Conservation (phyloP, 257 asterid species). For the Sherardia arvensis region DNA sequence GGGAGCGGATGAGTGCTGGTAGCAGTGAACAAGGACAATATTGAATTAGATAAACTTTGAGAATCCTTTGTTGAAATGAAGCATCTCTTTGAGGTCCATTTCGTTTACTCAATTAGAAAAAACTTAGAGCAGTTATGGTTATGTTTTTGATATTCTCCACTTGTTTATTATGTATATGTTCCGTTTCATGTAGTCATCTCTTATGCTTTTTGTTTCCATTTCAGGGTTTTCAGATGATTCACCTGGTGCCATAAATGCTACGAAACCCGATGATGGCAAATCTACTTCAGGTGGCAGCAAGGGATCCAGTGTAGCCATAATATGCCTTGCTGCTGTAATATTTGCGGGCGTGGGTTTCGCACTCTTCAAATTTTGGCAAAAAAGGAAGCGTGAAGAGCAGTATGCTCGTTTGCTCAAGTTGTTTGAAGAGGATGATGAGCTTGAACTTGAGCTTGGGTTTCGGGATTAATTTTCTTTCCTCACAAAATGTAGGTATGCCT, state of each 20-base stretch:
- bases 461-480: conserved; percentile 42
- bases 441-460: conserved; percentile 90
- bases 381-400: conserved; percentile 83
- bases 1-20: not conserved
- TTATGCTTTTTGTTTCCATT: conserved; percentile 7
- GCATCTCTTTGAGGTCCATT: not conserved
- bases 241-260: conserved; percentile 32
- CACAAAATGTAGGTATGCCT: conserved; percentile 34
- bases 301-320: conserved; percentile 35
- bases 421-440: conserved; percentile 92
- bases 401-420: conserved; percentile 77
- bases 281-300: conserved; percentile 30
- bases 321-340: conserved; percentile 33
- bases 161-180: not conserved
- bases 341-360: conserved; percentile 41
- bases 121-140: not conserved
- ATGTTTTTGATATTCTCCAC: not conserved
- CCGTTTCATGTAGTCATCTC: conserved; percentile 9
- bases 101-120: not conserved
- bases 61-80: not conserved
- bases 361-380: conserved; percentile 73
- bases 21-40: not conserved
- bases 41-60: not conserved
- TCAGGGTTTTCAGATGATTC: conserved; percentile 56
- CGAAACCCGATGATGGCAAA: conserved; percentile 25